phyloP scores from a whole-genome alignment of 352 stramenopile genomes.

The Pythium scleroteichum region DNA sequence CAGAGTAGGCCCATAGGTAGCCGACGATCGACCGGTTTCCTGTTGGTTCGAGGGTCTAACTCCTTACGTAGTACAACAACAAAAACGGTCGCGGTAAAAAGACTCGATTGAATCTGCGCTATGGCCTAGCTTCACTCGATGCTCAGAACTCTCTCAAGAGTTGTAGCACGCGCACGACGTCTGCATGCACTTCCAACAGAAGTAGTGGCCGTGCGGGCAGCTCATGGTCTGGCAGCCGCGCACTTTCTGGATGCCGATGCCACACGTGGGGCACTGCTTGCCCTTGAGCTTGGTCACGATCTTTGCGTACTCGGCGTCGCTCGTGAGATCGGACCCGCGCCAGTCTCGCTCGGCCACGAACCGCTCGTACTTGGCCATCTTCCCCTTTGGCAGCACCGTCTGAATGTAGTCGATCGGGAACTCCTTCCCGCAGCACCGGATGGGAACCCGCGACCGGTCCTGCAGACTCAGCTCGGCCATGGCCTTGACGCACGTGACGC shows the following conservation, averaged over 20 bases:
- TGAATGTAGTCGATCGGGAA: constrained; percentile 40
- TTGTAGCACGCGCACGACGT: constrained; percentile 30
- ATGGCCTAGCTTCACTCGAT: no score
- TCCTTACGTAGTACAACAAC: no score
- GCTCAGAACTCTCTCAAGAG: no score
- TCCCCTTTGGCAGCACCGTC: constrained; percentile 8
- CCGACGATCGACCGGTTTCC: no score
- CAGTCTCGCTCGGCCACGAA: constrained; percentile 26
- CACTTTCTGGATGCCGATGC: constrained; percentile 24
- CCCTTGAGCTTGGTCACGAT: constrained; percentile 14
- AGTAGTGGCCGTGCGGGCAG: constrained; percentile 36
- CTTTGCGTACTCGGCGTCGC: constrained; percentile 23
- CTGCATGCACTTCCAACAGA: constrained; percentile 40
- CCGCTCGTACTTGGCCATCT: constrained; percentile 20
- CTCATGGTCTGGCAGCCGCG: constrained; percentile 16
- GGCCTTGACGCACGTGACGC: constrained; percentile 31
- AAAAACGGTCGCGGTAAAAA: no score
- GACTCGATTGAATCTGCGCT: no score
- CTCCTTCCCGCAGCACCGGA: constrained; percentile 46
- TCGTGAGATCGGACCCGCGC: constrained; percentile 19
- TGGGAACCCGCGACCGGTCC: constrained; percentile 31
- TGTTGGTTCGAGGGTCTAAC: no score
- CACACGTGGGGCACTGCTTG: constrained; percentile 27
- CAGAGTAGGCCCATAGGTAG: no score
- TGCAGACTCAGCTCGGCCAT: constrained; percentile 38